Conservation (phyloP, 345 rosid genomes). For the Aethionema arabicum region DNA sequence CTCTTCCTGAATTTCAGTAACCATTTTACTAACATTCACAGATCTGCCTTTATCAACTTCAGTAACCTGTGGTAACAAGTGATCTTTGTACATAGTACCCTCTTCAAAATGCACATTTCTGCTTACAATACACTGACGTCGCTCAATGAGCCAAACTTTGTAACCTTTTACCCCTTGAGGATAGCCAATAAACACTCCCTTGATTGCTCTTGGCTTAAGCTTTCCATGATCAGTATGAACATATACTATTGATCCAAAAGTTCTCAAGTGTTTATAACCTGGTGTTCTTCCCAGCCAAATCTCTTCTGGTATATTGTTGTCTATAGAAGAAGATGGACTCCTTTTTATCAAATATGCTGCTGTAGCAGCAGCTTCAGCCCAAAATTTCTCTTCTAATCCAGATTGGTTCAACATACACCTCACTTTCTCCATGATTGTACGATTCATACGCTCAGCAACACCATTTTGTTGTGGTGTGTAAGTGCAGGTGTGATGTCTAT, state of each 20-base stretch:
- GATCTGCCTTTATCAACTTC: background rate
- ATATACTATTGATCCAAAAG: background rate
- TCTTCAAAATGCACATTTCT: background rate
- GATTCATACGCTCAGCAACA: background rate
- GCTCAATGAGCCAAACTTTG: background rate
- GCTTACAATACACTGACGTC: background rate
- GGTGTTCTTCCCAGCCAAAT: background rate
- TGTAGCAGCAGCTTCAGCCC: background rate
- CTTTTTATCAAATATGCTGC: background rate
- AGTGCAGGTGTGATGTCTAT: no score
- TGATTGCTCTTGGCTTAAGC: background rate
- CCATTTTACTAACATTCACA: background rate
- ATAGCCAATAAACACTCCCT: background rate
- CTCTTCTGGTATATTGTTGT: background rate
- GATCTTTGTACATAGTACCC: no score
- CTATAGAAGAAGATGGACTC: background rate
- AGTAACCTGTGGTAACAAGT: no score
- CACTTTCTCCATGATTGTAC: background rate
- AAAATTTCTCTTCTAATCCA: background rate
- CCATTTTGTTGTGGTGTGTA: no score
- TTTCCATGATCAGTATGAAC: background rate
- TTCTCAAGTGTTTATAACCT: background rate
- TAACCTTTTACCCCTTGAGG: background rate
- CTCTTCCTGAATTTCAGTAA: background rate
- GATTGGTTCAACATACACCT: background rate